These are phyloP conservation scores for Heliamphora exappendiculata DNA, from an alignment of 148 eudicot genomes.

Conservation along the genomic window DNA sequence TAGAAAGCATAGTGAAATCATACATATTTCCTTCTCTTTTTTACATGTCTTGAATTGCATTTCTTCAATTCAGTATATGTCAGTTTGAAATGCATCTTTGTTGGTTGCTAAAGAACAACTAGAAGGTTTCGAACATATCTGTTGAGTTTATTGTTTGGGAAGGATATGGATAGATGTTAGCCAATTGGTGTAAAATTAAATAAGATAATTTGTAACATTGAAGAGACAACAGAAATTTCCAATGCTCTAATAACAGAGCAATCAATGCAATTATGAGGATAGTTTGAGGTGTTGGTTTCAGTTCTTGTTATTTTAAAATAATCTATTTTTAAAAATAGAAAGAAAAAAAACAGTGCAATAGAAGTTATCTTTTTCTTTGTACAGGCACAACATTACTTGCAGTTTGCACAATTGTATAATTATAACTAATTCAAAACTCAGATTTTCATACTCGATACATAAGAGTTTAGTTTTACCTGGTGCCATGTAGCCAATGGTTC, in stretches of 20 bases:
- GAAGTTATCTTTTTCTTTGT: not conserved
- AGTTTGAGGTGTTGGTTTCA: not conserved
- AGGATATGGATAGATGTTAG: no score
- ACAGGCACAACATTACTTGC: not conserved
- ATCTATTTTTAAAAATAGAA: no score
- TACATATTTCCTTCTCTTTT: not conserved
- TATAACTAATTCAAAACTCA: not conserved
- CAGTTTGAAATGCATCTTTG: not conserved
- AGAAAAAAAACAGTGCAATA: not conserved
- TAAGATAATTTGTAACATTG: no score
- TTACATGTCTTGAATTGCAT: not conserved
- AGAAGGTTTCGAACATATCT: not conserved
- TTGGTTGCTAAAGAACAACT: not conserved
- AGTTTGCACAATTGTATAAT: not conserved
- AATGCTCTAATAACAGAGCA: no score
- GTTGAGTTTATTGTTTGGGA: not conserved
- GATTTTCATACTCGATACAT: not conserved
- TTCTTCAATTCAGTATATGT: not conserved
- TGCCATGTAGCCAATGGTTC: conserved; percentile 91
- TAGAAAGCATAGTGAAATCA: not conserved
- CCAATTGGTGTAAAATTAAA: no score
- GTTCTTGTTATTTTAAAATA: not conserved
- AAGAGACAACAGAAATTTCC: no score
- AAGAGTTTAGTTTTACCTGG: conserved; percentile 50
- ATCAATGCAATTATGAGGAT: not conserved